Evolutionary conservation across 768 basidiomycete genomes (phyloP), one percentile per base, ranked within the genome.

Genomic region (Lyophyllum semitale): DNA sequence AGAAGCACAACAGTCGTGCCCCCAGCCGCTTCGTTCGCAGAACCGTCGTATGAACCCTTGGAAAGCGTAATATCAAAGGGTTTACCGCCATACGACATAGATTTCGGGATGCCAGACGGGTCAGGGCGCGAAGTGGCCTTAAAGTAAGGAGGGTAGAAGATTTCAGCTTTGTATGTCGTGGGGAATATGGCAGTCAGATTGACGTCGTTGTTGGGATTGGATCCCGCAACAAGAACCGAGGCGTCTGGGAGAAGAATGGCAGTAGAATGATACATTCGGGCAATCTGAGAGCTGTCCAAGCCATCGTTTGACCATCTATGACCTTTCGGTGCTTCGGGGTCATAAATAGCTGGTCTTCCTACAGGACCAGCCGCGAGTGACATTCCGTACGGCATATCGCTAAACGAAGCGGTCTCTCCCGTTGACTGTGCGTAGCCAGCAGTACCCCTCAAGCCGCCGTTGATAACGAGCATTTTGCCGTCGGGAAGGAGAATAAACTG

Each of bases 71-170:
- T 73, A 69, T 95, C 83, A 68, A 97, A 97, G 17, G 80, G 74
- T 22, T 74, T 56, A 2, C 96, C 96, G 33, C 96, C 96, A 63
- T 98, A 98, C 0, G 82, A 72, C 45, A 98, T 75, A 1, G 75
- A 88, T 17, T 70, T 71, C 0, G 95, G 95, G 0, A 93, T 68
- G 8, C 89, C 88, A 15, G 75, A 67, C 13, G 88, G 89, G 1
- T 71, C 71, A 2, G 96, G 96, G 9, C 94, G 88, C 0, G 76
- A 75, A 40, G 71, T 64, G 12, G 88, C 80, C 33, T 81, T 77
- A 76, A 89, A 98, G 75, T 96, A 98, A 13, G 85, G 79, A 0
- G 96, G 96, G 75, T 95, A 98, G 77, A 94, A 98, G 35, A 87
- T 80, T 68, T 95, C 94, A 1, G 89, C 87, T 29, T 83, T 75